phyloP scores from a whole-genome alignment of 208 protist species.

The Willaertia magna region DNA sequence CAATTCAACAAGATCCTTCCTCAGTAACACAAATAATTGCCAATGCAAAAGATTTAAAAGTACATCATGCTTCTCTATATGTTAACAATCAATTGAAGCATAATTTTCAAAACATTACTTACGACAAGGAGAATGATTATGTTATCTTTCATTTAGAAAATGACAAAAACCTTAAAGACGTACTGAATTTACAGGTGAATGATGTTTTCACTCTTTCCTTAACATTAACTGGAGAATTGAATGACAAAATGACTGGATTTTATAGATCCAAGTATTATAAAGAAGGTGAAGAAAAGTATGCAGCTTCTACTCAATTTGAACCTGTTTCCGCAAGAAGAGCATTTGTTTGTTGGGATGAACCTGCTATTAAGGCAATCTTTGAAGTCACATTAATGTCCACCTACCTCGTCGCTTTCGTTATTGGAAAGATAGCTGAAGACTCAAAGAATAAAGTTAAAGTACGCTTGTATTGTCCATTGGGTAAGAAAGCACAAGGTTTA shows the following conservation, averaged over 20 bases:
- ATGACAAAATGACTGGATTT: slow-evolving; percentile 74
- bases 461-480: slow-evolving; percentile 51
- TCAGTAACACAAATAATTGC: not conserved
- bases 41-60: not conserved
- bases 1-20: not conserved
- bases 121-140: not conserved
- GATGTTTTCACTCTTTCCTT: not conserved
- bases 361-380: slow-evolving; percentile 21
- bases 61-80: not conserved
- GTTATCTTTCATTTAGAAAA: not conserved
- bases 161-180: too few relatives aligned
- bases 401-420: slow-evolving; percentile 62
- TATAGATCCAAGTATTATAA: slow-evolving; percentile 72
- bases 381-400: slow-evolving; percentile 51
- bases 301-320: slow-evolving; percentile 7
- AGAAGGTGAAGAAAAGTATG: slow-evolving; percentile 27
- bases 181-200: not conserved
- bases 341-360: slow-evolving; percentile 9
- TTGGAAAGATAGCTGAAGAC: slow-evolving; percentile 34
- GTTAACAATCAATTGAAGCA: not conserved
- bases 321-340: not conserved
- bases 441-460: slow-evolving; percentile 49
- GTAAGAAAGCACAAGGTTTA: slow-evolving; percentile 40
- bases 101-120: not conserved
- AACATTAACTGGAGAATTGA: slow-evolving; percentile 48